These are phyloP conservation scores for Colletotrichum gigasporum DNA, from an alignment of 2,329 filamentous ascomycete species.

Conservation along the genomic window DNA sequence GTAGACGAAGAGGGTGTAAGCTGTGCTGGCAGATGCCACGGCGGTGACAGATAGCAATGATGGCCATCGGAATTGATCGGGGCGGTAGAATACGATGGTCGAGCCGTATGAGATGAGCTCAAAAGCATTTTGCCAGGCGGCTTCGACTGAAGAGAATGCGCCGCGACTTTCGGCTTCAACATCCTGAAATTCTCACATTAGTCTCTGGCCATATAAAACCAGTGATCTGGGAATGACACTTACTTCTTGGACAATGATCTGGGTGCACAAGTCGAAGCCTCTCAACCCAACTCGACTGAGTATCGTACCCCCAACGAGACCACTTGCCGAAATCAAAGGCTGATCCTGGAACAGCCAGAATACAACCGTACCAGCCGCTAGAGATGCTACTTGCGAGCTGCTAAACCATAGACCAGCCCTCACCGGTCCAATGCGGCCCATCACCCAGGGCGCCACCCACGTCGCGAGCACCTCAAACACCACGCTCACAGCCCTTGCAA, in stretches of 20 bases:
- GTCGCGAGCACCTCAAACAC: conserved; percentile 64
- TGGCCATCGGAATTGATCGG: conserved; percentile 72
- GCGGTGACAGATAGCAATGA: conserved; percentile 67
- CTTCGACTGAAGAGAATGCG: conserved; percentile 74
- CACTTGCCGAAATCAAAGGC: conserved; percentile 50
- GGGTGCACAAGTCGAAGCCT: conserved; percentile 69
- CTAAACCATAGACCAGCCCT: conserved; percentile 72
- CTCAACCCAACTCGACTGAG: conserved; percentile 69
- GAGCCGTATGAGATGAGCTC: conserved; percentile 73
- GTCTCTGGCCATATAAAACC: neutral
- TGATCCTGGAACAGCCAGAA: conserved; percentile 31
- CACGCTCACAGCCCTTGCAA: conserved; percentile 56
- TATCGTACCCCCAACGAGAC: conserved; percentile 59
- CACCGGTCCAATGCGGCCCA: conserved; percentile 58
- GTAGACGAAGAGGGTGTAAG: conserved; percentile 53
- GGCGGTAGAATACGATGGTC: conserved; percentile 71
- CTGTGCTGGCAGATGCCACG: conserved; percentile 55
- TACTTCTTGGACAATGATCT: conserved; percentile 70
- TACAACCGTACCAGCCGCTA: conserved; percentile 46
- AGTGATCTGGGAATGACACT: neutral
- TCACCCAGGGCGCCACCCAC: conserved; percentile 60
- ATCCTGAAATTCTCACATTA: conserved; percentile 47
- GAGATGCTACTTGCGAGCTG: conserved; percentile 66
- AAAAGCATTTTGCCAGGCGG: conserved; percentile 74
- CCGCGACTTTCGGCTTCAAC: conserved; percentile 68